These are phyloP conservation scores for Metschnikowia orientalis DNA, from an alignment of 805 yeast genomes.

Conservation along the genomic window DNA sequence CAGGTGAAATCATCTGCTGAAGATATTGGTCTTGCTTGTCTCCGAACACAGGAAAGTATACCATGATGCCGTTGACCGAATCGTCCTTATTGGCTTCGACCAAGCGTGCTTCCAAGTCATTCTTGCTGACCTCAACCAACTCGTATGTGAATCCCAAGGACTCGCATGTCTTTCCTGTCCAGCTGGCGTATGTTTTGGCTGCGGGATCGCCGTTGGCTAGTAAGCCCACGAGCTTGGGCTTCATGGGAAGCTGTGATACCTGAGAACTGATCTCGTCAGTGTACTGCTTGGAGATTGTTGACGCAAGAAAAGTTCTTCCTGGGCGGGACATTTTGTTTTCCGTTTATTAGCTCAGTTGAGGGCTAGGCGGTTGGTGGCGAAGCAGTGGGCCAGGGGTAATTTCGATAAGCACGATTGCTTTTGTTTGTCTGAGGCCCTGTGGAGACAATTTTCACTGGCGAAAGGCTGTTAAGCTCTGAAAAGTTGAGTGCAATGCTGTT, in stretches of 20 bases:
- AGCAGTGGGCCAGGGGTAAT: not conserved
- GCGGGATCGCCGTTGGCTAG: conserved; percentile 94
- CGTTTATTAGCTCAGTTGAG: not conserved
- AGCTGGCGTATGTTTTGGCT: conserved; percentile 88
- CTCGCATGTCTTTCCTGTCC: conserved; percentile 91
- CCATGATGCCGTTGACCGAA: conserved; percentile 85
- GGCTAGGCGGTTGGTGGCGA: not conserved
- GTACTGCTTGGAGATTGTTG: conserved; percentile 79
- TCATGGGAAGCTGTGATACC: conserved; percentile 47
- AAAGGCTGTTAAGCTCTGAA: no score
- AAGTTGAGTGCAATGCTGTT: no score
- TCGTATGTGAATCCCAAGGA: conserved; percentile 84
- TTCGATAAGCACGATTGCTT: no score
- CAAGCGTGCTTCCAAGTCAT: conserved; percentile 78
- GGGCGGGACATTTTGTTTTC: conserved; percentile 24
- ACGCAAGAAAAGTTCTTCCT: conserved; percentile 81
- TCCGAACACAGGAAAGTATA: conserved; percentile 96
- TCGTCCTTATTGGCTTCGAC: conserved; percentile 77
- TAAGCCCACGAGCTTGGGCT: conserved; percentile 84
- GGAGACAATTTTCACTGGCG: no score
- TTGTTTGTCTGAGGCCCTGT: no score
- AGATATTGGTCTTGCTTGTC: conserved; percentile 91
- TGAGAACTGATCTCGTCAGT: conserved; percentile 63
- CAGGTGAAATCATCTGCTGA: conserved; percentile 87
- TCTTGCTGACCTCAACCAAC: conserved; percentile 67